Percentiles rank a stretch among this genome's conserved stretches.
These are phyloP conservation scores for Trichophyton verrucosum DNA, from an alignment of 2,329 filamentous ascomycete species.

Conservation along the genomic window DNA sequence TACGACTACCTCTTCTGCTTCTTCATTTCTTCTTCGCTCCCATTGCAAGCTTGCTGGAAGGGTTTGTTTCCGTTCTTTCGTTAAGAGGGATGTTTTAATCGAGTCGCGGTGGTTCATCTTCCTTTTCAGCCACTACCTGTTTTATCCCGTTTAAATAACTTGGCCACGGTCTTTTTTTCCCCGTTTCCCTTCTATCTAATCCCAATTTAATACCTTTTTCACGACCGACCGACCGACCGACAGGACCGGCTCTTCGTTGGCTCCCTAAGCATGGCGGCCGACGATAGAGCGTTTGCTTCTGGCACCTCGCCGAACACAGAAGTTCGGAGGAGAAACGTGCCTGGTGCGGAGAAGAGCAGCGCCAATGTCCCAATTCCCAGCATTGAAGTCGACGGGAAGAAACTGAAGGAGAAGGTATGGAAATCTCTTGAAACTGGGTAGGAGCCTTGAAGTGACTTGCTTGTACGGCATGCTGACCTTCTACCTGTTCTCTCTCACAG, in stretches of 20 bases:
- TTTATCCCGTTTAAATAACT: neutral
- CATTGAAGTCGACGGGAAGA: constrained; percentile 22
- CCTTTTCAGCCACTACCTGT: neutral
- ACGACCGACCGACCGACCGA: neutral
- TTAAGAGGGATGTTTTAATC: constrained; percentile 3
- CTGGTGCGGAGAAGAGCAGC: constrained; percentile 21
- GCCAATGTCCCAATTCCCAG: constrained; percentile 13
- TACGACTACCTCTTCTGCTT: neutral
- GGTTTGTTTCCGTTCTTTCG: constrained; percentile 2
- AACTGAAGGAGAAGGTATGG: constrained; percentile 26
- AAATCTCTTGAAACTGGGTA: neutral
- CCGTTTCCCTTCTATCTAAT: neutral
- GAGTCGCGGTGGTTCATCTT: neutral
- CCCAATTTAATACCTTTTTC: neutral
- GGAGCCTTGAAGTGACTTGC: neutral
- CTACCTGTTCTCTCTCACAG: neutral
- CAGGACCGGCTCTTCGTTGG: neutral
- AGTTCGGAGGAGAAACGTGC: constrained; percentile 33
- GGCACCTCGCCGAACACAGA: constrained; percentile 25
- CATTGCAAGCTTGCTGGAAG: constrained; percentile 1
- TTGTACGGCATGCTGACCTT: neutral
- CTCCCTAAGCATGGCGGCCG: constrained; percentile 21
- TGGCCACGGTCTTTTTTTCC: neutral
- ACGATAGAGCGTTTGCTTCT: constrained; percentile 24
- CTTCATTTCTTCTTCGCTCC: neutral